phyloP scores from a whole-genome alignment of 2,329 filamentous ascomycete genomes.

The Phialophora tarda region DNA sequence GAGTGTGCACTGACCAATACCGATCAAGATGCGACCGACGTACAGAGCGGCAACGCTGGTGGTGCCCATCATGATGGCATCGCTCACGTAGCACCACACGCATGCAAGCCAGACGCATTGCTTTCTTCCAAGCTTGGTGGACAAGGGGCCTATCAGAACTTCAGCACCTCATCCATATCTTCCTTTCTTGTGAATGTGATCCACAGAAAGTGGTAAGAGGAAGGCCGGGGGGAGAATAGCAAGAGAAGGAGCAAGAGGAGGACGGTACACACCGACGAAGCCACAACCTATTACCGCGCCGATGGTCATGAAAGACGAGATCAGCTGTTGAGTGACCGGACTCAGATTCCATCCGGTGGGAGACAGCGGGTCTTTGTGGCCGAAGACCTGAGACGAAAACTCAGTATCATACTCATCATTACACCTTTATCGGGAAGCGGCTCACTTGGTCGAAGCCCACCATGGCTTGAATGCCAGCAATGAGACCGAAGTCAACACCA shows the following conservation, averaged over 20 bases:
- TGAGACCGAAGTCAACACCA: slow-evolving; percentile 11
- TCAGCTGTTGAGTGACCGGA: slow-evolving; percentile 55
- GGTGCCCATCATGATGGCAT: slow-evolving; percentile 50
- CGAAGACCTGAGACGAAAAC: slow-evolving; percentile 52
- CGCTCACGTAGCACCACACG: neutral
- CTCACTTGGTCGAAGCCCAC: slow-evolving; percentile 49
- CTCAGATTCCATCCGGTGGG: slow-evolving; percentile 37
- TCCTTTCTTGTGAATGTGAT: neutral
- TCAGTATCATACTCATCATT: slow-evolving; percentile 9
- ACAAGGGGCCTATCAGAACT: slow-evolving; percentile 50
- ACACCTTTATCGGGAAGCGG: neutral
- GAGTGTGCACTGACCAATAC: slow-evolving; percentile 36
- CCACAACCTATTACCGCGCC: slow-evolving; percentile 42
- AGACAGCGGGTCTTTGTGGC: slow-evolving; percentile 50
- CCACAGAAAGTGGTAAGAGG: slow-evolving; percentile 23
- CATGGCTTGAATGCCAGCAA: slow-evolving; percentile 48
- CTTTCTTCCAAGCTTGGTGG: slow-evolving; percentile 54
- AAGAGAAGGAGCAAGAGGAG: slow-evolving; percentile 52
- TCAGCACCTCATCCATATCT: slow-evolving; percentile 2
- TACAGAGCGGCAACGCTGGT: slow-evolving; percentile 51
- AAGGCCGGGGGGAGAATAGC: too few species aligned
- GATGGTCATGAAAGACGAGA: slow-evolving; percentile 57
- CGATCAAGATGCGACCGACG: slow-evolving; percentile 53
- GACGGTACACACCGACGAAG: slow-evolving; percentile 1
- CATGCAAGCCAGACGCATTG: slow-evolving; percentile 45